Base-by-base conservation (phyloP, 805 yeast genomes). In the Candida krabiensis region DNA sequence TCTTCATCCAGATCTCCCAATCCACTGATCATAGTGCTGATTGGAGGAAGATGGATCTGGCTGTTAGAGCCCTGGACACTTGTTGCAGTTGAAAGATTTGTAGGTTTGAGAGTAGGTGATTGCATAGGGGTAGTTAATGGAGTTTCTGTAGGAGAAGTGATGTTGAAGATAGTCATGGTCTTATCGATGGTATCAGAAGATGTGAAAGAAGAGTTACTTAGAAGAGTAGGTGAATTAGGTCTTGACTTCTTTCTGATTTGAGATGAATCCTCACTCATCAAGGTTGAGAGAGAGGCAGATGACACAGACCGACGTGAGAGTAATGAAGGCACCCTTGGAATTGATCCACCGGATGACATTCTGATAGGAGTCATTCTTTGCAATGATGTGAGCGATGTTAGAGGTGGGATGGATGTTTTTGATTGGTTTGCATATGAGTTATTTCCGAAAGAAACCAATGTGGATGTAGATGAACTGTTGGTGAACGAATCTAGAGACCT, bases 341-440 rank as follows among this genome's bases (percentile, higher is more conserved):
- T 23, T 40, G 62, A 43, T 24, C 52, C 41, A 13, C 40, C 25
- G 38, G 60, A 50, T 17, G 54, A 42, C 44, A 51, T 38, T 26
- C 69, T 56, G 19, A 78, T 53, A 6, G 83, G 85, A 0, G 84
- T 80, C 82, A 80, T 76, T 53, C 80, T 67, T 53, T 80, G 85
- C 37, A 81, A 57, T 3, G 84, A 71, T 0, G 77, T 65, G 16
- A 73, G 49, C 1, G 73, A 69, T 19, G 49, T 28, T 15, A 53
- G 40, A 15, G 49, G 50, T n/a, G 44, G 49, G 24, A 50, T 31
- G 19, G 44, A n/a, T 15, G 37, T 4, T 13, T 55, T 26, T n/a
- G 40, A 18, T 16, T 37, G 35, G 12, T 24, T 21, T n/a, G 28
- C 14, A 12, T 41, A 29, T 31, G 26, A 34, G 26, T 33, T 37